Conservation (phyloP, 1,284 basidiomycete species). For the Moniliella sp. region DNA sequence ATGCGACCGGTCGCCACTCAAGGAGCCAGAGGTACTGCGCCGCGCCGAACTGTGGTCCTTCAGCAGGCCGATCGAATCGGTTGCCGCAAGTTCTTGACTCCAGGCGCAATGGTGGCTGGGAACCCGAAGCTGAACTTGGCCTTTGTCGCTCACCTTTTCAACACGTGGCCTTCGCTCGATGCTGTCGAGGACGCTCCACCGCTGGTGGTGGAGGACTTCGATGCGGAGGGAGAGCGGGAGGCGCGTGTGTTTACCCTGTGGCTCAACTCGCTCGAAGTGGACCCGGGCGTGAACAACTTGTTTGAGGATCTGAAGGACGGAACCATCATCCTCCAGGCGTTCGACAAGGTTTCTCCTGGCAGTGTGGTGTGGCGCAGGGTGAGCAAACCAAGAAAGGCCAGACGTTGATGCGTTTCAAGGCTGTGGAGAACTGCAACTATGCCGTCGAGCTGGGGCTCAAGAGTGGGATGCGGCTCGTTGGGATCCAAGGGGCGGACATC, state of each 20-base stretch:
- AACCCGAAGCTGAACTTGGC: conserved; percentile 87
- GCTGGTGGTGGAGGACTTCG: conserved; percentile 68
- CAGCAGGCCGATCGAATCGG: conserved; percentile 74
- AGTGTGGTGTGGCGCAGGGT: conserved; percentile 76
- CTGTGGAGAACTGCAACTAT: conserved; percentile 88
- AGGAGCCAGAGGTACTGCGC: conserved; percentile 53
- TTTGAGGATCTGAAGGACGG: too few species aligned
- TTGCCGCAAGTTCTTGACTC: conserved; percentile 82
- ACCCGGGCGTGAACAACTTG: conserved; percentile 74
- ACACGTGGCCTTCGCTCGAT: conserved; percentile 50
- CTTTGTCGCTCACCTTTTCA: conserved; percentile 87
- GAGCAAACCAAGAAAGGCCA: conserved; percentile 61
- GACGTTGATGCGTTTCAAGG: conserved; percentile 72
- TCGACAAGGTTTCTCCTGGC: conserved; percentile 73
- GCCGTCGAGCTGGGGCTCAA: conserved; percentile 66
- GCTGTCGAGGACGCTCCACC: too few species aligned
- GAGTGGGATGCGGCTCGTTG: conserved; percentile 74
- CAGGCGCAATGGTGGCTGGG: conserved; percentile 69
- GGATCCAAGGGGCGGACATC: conserved; percentile 85
- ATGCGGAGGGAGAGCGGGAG: conserved; percentile 90
- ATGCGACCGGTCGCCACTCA: conserved; percentile 58
- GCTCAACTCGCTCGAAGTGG: conserved; percentile 81
- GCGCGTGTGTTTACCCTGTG: too few species aligned
- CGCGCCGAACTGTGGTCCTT: conserved; percentile 68
- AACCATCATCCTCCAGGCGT: conserved; percentile 65